phyloP scores from a whole-genome alignment of 2,329 filamentous ascomycete genomes.

The Cadophora sp. region DNA sequence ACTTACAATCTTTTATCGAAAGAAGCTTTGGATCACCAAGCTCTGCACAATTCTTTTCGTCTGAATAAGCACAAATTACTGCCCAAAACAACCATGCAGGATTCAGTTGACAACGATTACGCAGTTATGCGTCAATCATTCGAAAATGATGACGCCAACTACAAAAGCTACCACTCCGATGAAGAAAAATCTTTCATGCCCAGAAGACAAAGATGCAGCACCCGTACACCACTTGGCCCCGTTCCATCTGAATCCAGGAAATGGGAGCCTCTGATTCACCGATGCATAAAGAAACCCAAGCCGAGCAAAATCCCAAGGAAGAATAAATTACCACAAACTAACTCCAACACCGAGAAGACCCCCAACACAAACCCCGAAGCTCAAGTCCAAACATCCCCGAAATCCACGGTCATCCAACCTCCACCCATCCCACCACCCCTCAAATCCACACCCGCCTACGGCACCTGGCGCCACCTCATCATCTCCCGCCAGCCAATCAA shows the following conservation, averaged over 20 bases:
- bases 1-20: too few species aligned
- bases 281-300: not conserved
- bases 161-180: not conserved
- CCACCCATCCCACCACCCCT: too few species aligned
- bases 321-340: too few species aligned
- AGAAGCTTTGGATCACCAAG: too few species aligned
- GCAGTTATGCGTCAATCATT: not conserved
- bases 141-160: not conserved
- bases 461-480: not conserved
- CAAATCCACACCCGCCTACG: not conserved
- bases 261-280: not conserved
- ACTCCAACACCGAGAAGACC: not conserved
- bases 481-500: not conserved
- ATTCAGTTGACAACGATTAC: not conserved
- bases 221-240: too few species aligned
- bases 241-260: not conserved
- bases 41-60: too few species aligned
- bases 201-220: not conserved
- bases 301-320: not conserved
- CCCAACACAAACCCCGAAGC: not conserved
- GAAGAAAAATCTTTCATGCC: not conserved
- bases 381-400: too few species aligned
- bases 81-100: not conserved
- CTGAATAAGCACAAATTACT: not conserved
- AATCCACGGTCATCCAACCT: too few species aligned